phyloP scores from a whole-genome alignment of 768 basidiomycete species.

The Kwoniella shandongensis region DNA sequence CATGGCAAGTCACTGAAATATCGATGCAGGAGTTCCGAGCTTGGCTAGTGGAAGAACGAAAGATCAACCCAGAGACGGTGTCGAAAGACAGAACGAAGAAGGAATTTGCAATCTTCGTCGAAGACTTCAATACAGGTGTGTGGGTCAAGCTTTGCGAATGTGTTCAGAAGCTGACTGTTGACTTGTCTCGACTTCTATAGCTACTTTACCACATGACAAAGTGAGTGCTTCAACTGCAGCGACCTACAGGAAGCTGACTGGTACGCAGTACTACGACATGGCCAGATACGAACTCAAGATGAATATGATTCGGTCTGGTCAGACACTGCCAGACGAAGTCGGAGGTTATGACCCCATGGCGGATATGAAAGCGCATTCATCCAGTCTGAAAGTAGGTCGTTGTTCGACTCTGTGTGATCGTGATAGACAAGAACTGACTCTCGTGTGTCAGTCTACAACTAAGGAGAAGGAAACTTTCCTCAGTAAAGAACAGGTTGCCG shows the following conservation, averaged over 20 bases:
- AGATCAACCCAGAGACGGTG: constrained; percentile 83
- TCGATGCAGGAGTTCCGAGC: constrained; percentile 70
- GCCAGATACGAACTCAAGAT: constrained; percentile 79
- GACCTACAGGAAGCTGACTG: too few species aligned
- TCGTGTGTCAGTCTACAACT: constrained; percentile 21
- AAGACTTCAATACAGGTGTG: constrained; percentile 53
- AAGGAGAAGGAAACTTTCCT: constrained; percentile 73
- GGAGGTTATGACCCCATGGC: constrained; percentile 72
- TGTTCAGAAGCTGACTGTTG: constrained; percentile 55
- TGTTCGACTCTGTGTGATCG: not conserved
- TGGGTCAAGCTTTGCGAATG: constrained; percentile 70
- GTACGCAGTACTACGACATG: constrained; percentile 73
- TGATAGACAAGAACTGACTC: not conserved
- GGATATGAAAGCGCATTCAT: constrained; percentile 74
- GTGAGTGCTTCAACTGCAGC: too few species aligned
- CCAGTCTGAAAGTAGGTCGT: constrained; percentile 66
- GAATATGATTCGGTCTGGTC: constrained; percentile 79
- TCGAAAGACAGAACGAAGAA: constrained; percentile 82
- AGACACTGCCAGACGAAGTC: constrained; percentile 69
- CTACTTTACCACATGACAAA: constrained; percentile 90
- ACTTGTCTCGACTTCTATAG: constrained; percentile 55
- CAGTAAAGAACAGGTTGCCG: constrained; percentile 73
- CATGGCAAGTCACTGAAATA: not conserved
- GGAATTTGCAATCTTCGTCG: constrained; percentile 74
- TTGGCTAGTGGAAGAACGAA: constrained; percentile 91